Evolutionary conservation across 2,329 filamentous ascomycete genomes (phyloP), one percentile per base, ranked within the genome.

Genomic region (Aspergillus sp.): DNA sequence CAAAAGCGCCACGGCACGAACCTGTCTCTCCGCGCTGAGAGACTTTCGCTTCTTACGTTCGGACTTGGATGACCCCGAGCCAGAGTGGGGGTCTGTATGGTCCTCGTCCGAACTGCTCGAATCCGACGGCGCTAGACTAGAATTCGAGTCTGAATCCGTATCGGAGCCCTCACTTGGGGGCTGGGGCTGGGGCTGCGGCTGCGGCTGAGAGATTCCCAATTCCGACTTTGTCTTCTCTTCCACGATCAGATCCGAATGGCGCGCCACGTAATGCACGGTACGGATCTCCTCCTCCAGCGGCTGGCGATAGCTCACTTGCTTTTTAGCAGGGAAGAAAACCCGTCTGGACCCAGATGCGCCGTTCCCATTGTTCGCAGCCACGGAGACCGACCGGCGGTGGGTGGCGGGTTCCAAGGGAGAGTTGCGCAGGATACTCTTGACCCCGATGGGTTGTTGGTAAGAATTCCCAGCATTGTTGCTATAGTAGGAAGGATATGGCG

Each of bases 231-330:
- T 36, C 5, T n/a, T 12, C 34, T 36, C 34, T 9, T 61, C 57
- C 28, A 50, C 53, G 5, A 71, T 63, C 7, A 82, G 63, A 57
- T 82, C 79, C 0, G 75, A 76, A 52, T 81, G 78, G 34, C 74
- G 73, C 44, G 75, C 63, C 4, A 73, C 76, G 61, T 79, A 82
- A 47, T 67, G 72, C 36, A 72, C 69, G 2, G 72, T 82, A 51
- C 69, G 71, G 55, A 83, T 80, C 47, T 80, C 77, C 57, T 82
- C 79, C 41, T 78, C 77, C 28, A 82, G 60, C 12, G 76, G 74
- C 8, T 66, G 67, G 19, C 73, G 70, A 58, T 81, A 83, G 28
- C 71, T 73, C 8, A 83, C 79, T 51, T 69, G 72, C 65, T 82
- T 82, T 55, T 73, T 67, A 2, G 75, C 68, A 3, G 78, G 77